phyloP scores from a whole-genome alignment of 495 filamentous ascomycete species.

The Clavariopsis aquatica region DNA sequence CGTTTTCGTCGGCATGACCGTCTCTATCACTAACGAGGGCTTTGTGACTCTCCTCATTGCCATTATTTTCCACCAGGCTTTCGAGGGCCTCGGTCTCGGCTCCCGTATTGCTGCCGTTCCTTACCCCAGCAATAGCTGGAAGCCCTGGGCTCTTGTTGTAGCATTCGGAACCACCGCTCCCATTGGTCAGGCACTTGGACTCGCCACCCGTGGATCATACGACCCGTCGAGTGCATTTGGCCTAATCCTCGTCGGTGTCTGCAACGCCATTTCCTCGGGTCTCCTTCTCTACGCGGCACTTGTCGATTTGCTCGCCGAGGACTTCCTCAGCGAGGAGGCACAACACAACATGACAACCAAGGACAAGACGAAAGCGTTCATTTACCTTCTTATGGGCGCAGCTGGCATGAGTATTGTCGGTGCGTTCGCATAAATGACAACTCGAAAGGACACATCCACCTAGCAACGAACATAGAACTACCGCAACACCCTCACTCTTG shows the following conservation, averaged over 20 bases:
- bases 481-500: too few species aligned
- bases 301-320: conserved; percentile 64
- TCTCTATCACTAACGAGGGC: conserved; percentile 35
- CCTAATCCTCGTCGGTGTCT: conserved; percentile 65
- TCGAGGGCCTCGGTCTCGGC: conserved; percentile 41
- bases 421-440: conserved; percentile 32
- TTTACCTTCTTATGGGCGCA: conserved; percentile 34
- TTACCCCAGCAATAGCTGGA: conserved; percentile 51
- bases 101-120: conserved; percentile 55
- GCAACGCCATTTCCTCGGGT: conserved; percentile 64
- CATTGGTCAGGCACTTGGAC: conserved; percentile 62
- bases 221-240: conserved; percentile 65
- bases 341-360: conserved; percentile 35
- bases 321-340: conserved; percentile 64
- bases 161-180: conserved; percentile 63
- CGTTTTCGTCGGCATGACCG: conserved; percentile 41
- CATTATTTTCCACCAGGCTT: conserved; percentile 40
- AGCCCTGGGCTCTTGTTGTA: conserved; percentile 65
- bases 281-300: conserved; percentile 63
- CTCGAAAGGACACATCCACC: not conserved
- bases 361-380: conserved; percentile 30
- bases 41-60: conserved; percentile 40
- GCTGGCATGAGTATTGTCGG: conserved; percentile 38
- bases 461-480: not conserved
- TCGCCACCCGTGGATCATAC: conserved; percentile 59